Evolutionary conservation across 2,329 filamentous ascomycete genomes (phyloP), one percentile per base, ranked within the genome.

Genomic region (Cryphonectria radicalis): DNA sequence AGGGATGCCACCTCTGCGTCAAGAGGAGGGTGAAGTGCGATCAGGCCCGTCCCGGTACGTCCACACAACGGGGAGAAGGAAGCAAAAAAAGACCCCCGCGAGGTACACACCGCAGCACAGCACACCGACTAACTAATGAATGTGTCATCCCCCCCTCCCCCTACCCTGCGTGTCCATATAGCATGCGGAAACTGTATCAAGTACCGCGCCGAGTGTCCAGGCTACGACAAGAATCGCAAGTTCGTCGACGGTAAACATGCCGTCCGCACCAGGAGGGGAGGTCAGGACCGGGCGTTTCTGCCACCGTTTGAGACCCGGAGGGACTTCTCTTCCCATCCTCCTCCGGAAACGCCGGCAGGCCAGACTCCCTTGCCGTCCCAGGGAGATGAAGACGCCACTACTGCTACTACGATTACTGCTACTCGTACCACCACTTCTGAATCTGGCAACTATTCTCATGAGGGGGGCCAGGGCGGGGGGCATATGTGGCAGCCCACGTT

Each of bases 1-100:
- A 76, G n/a, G 77, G 76, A 73, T 84, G 82, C 74, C 77, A 78
- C 68, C 77, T 83, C 55, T 83, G 82, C 76, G 78, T 81, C 71
- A 81, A 79, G 75, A 78, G 82, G 69, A 80, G 80, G 64, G 79
- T 83, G 71, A 82, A 84, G 78, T 86, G 85, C 73, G 84, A 87
- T 74, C 80, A 85, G 75, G 77, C 73, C 32, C 80, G 79, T 14
- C 84, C 84, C 14, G 77, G 76, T 68, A 66, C 17, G 64, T 28
- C 28, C 50, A 14, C 17, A 8, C 43, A n/a, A 11, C 10, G 10
- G 37, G 10, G 11, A 40, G 37, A 40, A 40, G 10, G 37, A 40
- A 10, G n/a, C 6, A 10, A 53, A n/a, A 53, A n/a, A n/a, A 22
- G 8, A 50, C 46, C 22, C 19, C 37, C 37, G 11, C 11, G 3